Evolutionary conservation across 441 rosid species (phyloP).

Genomic region (Jatropha multifida): DNA sequence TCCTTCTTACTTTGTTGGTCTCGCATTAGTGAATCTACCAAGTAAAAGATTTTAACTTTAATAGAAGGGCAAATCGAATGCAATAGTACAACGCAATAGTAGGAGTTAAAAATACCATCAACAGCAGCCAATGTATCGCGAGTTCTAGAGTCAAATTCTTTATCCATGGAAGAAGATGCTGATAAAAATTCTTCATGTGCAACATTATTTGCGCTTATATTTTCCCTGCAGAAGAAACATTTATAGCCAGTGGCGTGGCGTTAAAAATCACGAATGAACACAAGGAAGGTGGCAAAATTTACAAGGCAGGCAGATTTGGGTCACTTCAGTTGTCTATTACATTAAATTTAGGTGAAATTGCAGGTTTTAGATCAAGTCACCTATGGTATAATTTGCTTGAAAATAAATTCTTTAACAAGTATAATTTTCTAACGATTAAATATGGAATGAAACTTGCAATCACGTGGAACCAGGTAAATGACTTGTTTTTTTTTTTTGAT

Average conservation of each 20-base stretch:
- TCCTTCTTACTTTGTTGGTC: constrained; percentile 60
- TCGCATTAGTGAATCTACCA: constrained; percentile 50
- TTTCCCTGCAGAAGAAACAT: constrained; percentile 47
- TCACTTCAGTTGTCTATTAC: too few relatives aligned
- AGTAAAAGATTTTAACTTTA: background rate
- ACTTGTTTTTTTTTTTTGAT: too few relatives aligned
- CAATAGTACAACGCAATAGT: background rate
- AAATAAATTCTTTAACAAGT: too few relatives aligned
- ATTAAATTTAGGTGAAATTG: too few relatives aligned
- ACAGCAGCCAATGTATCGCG: constrained; percentile 42
- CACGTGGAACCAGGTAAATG: too few relatives aligned
- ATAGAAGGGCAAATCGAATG: background rate
- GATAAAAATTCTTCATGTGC: constrained; percentile 44
- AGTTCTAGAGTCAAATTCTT: constrained; percentile 41
- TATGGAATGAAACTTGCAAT: too few relatives aligned
- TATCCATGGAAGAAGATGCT: constrained; percentile 41
- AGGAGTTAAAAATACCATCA: constrained; percentile 44
- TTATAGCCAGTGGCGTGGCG: background rate
- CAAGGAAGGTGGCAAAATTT: background rate
- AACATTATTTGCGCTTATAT: constrained; percentile 32
- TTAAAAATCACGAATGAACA: background rate
- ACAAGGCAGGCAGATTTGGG: background rate
- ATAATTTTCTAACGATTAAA: too few relatives aligned
- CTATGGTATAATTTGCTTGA: too few relatives aligned
- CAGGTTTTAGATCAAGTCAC: too few relatives aligned